phyloP scores from a whole-genome alignment of 768 basidiomycete species.

The Hemileccinum impolitum region DNA sequence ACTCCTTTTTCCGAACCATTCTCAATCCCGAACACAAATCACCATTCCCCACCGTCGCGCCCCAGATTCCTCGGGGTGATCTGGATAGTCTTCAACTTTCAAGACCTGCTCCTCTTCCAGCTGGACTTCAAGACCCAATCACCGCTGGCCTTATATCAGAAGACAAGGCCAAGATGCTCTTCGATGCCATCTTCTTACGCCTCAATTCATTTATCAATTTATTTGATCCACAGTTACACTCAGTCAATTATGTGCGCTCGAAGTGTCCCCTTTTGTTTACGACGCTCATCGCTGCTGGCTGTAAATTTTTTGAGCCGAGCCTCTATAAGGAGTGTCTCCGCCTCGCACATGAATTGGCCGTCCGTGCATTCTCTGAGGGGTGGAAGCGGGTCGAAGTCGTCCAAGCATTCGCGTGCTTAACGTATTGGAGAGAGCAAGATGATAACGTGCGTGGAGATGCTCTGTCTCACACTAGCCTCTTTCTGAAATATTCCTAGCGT shows the following conservation, averaged over 20 bases:
- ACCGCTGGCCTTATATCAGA: conserved; percentile 67
- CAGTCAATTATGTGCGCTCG: conserved; percentile 72
- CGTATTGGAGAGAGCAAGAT: conserved; percentile 87
- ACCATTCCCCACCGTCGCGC: conserved; percentile 28
- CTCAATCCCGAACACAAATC: conserved; percentile 65
- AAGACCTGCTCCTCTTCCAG: conserved; percentile 35
- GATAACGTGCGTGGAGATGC: conserved; percentile 56
- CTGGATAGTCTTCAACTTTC: conserved; percentile 34
- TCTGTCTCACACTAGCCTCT: neutral
- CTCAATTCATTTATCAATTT: conserved; percentile 88
- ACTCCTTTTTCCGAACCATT: conserved; percentile 81
- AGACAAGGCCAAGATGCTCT: conserved; percentile 64
- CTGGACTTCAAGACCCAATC: conserved; percentile 62
- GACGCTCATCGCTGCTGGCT: conserved; percentile 76
- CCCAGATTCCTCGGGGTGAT: conserved; percentile 32
- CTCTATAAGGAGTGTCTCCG: conserved; percentile 66
- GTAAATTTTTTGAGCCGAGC: conserved; percentile 77
- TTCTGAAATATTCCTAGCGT: conserved; percentile 42
- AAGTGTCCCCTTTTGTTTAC: conserved; percentile 84
- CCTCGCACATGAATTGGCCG: conserved; percentile 70
- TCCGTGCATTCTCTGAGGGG: conserved; percentile 73
- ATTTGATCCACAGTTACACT: conserved; percentile 85
- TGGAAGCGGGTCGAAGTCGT: conserved; percentile 84
- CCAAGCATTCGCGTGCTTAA: conserved; percentile 85
- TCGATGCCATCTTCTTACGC: conserved; percentile 76